Conservation (phyloP, 2,329 filamentous ascomycete genomes). For the Berkeleyomyces rouxiae region DNA sequence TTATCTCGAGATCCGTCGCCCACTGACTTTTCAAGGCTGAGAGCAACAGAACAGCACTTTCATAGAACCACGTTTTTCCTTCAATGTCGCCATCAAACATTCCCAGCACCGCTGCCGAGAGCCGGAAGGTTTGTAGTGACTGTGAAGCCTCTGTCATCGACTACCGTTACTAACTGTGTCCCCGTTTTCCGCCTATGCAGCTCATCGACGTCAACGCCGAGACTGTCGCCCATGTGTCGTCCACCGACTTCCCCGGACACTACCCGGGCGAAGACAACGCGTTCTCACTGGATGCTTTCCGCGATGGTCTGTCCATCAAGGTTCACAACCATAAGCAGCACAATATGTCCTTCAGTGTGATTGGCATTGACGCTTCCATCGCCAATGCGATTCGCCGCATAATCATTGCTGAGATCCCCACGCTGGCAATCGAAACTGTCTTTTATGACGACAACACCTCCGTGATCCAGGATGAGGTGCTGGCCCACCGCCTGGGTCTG, state of each 20-base stretch:
- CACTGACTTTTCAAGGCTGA: neutral
- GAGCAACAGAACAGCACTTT: neutral
- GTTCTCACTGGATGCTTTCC: slow-evolving; percentile 63
- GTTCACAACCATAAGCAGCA: slow-evolving; percentile 71
- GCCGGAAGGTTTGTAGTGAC: slow-evolving; percentile 35
- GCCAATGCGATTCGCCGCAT: slow-evolving; percentile 97
- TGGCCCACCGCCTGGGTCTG: slow-evolving; percentile 76
- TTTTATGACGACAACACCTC: slow-evolving; percentile 95
- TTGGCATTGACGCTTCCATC: slow-evolving; percentile 80
- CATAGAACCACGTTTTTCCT: neutral
- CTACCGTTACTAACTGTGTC: neutral
- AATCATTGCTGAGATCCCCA: slow-evolving; percentile 83
- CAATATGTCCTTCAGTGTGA: slow-evolving; percentile 75
- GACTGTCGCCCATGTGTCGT: slow-evolving; percentile 75
- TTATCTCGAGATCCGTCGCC: neutral
- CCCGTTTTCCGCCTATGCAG: slow-evolving; percentile 26
- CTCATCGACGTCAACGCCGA: slow-evolving; percentile 77
- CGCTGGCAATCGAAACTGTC: slow-evolving; percentile 83
- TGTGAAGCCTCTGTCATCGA: neutral
- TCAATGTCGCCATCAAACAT: slow-evolving; percentile 29
- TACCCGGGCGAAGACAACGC: slow-evolving; percentile 74
- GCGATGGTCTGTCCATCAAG: slow-evolving; percentile 50
- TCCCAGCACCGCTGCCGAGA: slow-evolving; percentile 36
- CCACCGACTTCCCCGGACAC: slow-evolving; percentile 83
- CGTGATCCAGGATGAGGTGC: slow-evolving; percentile 93